Evolutionary conservation across 306 rosid genomes (phyloP), one percentile per base, ranked within the genome.

Genomic region (Echinosophora koreensis): DNA sequence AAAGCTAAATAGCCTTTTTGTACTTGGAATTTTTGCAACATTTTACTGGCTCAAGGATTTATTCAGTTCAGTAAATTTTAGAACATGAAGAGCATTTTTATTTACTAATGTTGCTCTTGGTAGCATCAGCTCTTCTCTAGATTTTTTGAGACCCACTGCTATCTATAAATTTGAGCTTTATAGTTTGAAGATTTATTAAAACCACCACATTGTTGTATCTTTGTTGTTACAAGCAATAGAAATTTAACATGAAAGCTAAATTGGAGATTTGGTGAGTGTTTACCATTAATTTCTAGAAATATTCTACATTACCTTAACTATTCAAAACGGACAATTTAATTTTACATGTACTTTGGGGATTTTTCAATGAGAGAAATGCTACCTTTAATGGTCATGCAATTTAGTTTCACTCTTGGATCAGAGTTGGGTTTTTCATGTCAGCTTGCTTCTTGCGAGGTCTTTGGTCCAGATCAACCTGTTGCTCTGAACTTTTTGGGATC

Each of bases 361-460:
- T 39, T 5, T 15, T 51, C 49, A 10, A 50, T 52, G 28, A 38
- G 71, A 37, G 59, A 44, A 44, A 32, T 68, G 3, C 15, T 68
- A 16, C 13, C 60, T 65, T 52, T 27, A 74, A 37, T 32, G 61
- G 37, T 44, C 63, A 35, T 30, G 61, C 22, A 76, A 81, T 72
- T 18, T 42, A 50, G 14, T 59, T 65, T 37, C 64, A 67, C 30
- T 34, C 37, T n/a, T 14, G 4, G 61, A 9, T 73, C 73, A 85
- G 77, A 80, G 60, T 71, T 65, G n/a, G 72, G 22, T 73, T 79
- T 84, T 46, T 83, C 66, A 34, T 78, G 42, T 30, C 89, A 95
- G 99, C 87, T 95, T 74, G 99, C 99, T 46, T 87, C 97, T 17
- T 97, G 99, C 50, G 97, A 90, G 87, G 97, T 92, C 81, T 95